Conservation (phyloP, 257 asterid genomes). For the Osmanthus fragrans region DNA sequence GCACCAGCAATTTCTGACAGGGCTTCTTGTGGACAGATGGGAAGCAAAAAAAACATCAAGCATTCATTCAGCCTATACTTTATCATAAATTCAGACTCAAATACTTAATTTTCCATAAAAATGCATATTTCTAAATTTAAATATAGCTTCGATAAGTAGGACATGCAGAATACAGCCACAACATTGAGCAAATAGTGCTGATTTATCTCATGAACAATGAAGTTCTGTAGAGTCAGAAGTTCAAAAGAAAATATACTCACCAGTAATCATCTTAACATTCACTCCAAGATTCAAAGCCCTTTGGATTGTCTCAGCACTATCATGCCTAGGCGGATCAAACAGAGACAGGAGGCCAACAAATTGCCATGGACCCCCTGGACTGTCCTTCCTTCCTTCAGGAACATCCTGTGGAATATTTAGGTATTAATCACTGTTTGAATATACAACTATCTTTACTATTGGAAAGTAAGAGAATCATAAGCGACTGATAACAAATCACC, state of each 20-base stretch:
- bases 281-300: constrained; percentile 21
- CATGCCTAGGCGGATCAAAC: constrained; percentile 18
- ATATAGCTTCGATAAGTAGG: background rate
- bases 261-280: constrained; percentile 19
- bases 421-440: background rate
- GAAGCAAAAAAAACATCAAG: background rate
- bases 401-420: constrained; percentile 1
- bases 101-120: background rate
- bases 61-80: background rate
- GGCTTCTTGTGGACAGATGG: too few relatives aligned
- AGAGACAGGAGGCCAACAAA: constrained; percentile 11
- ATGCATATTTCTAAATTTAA: too few relatives aligned
- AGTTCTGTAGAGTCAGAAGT: background rate
- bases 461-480: background rate
- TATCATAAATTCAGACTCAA: background rate
- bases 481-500: constrained; percentile 15
- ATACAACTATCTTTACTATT: background rate
- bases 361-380: constrained; percentile 18
- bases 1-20: background rate
- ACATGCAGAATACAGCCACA: background rate
- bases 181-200: background rate
- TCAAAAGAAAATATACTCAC: background rate
- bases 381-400: constrained; percentile 20
- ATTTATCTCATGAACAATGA: background rate
- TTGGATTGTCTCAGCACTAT: constrained; percentile 15